Evolutionary conservation across 768 basidiomycete genomes (phyloP).

Genomic region (Boletus barrowsii): DNA sequence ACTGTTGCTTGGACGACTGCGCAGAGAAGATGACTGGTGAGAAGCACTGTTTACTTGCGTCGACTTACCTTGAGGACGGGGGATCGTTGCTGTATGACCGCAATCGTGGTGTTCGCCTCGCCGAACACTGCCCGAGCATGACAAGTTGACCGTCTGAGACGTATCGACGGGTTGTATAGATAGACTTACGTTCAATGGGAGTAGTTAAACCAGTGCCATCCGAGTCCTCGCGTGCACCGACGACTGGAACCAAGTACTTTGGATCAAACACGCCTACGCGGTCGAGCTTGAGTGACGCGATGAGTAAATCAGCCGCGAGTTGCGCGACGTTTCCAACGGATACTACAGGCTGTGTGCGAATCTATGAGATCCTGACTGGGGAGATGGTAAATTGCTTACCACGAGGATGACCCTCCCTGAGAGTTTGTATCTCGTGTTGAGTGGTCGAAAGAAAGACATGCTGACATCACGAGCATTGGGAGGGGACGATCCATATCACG

Average conservation of each 20-base stretch:
- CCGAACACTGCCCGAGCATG: constrained; percentile 56
- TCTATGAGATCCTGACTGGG: background rate
- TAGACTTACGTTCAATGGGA: constrained; percentile 65
- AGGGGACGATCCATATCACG: too few species aligned
- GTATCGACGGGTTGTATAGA: background rate
- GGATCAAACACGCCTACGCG: constrained; percentile 65
- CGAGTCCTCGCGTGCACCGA: constrained; percentile 59
- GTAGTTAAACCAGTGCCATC: constrained; percentile 60
- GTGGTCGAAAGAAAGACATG: constrained; percentile 34
- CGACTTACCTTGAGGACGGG: constrained; percentile 67
- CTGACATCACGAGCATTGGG: background rate
- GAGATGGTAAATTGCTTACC: constrained; percentile 15
- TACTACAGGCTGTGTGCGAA: constrained; percentile 55
- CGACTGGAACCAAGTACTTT: constrained; percentile 62
- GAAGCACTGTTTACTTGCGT: background rate
- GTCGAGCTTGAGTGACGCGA: constrained; percentile 58
- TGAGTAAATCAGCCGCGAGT: constrained; percentile 70
- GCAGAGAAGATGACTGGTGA: background rate
- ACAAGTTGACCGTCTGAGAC: background rate
- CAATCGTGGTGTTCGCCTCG: constrained; percentile 43
- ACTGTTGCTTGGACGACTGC: constrained; percentile 68
- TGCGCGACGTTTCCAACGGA: constrained; percentile 83
- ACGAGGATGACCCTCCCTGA: constrained; percentile 31
- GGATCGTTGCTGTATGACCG: constrained; percentile 75
- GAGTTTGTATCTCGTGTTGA: constrained; percentile 21